phyloP scores from a whole-genome alignment of 139 green algal genomes.

The Bryopsis sp. region DNA sequence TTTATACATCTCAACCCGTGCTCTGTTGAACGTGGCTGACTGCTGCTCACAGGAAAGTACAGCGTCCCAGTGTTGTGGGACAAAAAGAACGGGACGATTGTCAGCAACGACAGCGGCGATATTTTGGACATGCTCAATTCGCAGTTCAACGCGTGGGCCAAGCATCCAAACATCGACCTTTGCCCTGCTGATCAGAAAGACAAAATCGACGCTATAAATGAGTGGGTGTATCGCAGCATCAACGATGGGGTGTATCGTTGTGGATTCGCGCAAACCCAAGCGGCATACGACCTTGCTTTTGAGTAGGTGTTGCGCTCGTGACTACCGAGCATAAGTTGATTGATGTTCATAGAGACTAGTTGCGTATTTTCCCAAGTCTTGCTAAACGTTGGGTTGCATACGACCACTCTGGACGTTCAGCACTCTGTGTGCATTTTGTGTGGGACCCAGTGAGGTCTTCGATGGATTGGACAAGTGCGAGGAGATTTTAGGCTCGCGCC shows the following conservation, averaged over 20 bases:
- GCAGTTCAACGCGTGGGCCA: conserved; percentile 78
- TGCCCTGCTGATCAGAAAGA: conserved; percentile 59
- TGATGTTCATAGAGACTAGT: too few relatives aligned
- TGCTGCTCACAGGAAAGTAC: conserved; percentile 79
- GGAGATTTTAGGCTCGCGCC: conserved; percentile 58
- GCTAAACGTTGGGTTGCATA: too few relatives aligned
- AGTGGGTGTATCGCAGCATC: conserved; percentile 78
- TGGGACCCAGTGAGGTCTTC: conserved; percentile 61
- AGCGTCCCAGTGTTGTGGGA: conserved; percentile 90
- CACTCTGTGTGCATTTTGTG: too few relatives aligned
- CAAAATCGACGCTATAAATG: conserved; percentile 73
- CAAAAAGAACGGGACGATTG: conserved; percentile 79
- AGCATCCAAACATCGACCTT: conserved; percentile 56
- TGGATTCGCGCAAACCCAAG: conserved; percentile 83
- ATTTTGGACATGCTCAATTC: conserved; percentile 91
- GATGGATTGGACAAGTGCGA: conserved; percentile 67
- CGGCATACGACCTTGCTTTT: conserved; percentile 74
- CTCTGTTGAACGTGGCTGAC: too few relatives aligned
- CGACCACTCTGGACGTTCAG: too few relatives aligned
- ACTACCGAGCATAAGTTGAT: not conserved
- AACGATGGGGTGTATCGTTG: conserved; percentile 97
- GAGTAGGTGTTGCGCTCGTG: conserved; percentile 22
- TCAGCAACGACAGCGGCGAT: conserved; percentile 93
- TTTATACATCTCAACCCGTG: too few relatives aligned
- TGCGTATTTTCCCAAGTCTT: too few relatives aligned